These are phyloP conservation scores for Heliamphora pulchella DNA, from an alignment of 179 eudicot genomes.

Conservation along the genomic window DNA sequence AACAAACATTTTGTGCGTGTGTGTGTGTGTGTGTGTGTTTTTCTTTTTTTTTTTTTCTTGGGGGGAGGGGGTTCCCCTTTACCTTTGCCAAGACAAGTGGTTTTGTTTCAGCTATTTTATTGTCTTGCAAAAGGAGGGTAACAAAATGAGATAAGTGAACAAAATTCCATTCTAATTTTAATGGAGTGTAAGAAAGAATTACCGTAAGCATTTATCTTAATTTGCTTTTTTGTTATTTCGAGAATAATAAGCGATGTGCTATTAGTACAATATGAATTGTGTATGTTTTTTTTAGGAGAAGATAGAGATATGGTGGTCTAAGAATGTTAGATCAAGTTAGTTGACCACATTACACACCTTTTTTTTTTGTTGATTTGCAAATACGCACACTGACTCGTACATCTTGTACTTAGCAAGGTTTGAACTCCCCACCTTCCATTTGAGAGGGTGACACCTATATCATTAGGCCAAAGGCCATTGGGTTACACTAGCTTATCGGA, in stretches of 20 bases:
- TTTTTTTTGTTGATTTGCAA: no score
- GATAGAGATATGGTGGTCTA: background rate
- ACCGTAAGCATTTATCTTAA: background rate
- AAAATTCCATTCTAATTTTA: background rate
- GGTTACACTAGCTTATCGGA: background rate
- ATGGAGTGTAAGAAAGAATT: background rate
- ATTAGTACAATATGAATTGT: background rate
- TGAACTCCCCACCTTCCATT: no score
- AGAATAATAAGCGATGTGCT: background rate
- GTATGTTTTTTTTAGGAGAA: background rate
- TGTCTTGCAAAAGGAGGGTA: background rate
- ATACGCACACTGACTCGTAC: no score
- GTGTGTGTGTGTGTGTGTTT: background rate
- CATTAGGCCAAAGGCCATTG: no score
- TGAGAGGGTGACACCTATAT: no score
- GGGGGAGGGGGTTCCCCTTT: background rate
- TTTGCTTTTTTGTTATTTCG: background rate
- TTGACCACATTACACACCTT: no score
- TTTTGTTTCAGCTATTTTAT: background rate
- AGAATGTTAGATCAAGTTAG: background rate
- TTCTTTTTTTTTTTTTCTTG: no score
- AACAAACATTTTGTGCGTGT: background rate
- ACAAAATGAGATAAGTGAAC: background rate
- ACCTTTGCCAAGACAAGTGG: no score
- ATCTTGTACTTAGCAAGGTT: no score